Evolutionary conservation across 1,284 basidiomycete species (phyloP).

Genomic region (Pholiota adiposa): DNA sequence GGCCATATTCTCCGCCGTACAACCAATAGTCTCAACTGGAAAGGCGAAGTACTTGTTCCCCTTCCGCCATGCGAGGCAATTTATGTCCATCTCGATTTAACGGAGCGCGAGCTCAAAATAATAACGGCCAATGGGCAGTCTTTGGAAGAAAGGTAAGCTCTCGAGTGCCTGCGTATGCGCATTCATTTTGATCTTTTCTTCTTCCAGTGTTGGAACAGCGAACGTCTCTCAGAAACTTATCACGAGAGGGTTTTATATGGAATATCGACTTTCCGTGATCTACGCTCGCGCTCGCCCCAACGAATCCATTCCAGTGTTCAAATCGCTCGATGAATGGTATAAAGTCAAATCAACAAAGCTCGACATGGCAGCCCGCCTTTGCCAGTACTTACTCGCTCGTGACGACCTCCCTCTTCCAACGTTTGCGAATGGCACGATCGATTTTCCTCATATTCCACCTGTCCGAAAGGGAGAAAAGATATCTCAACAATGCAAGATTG

Average conservation of each 20-base stretch:
- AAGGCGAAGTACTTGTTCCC: conserved; percentile 20
- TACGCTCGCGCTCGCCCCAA: conserved; percentile 20
- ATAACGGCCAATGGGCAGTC: conserved; percentile 21
- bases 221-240: neutral
- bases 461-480: neutral
- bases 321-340: conserved; percentile 22
- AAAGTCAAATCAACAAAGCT: conserved; percentile 28
- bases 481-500: conserved; percentile 11
- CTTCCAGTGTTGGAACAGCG: neutral
- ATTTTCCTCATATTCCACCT: conserved; percentile 15
- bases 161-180: neutral
- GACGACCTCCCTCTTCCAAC: conserved; percentile 23
- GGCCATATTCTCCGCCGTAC: conserved; percentile 27
- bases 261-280: conserved; percentile 22
- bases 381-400: conserved; percentile 18
- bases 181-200: neutral
- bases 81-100: conserved; percentile 24
- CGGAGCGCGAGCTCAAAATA: conserved; percentile 25
- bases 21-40: conserved; percentile 21
- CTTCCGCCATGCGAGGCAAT: conserved; percentile 22
- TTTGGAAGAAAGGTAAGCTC: conserved; percentile 26
- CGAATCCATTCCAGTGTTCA: conserved; percentile 16
- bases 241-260: conserved; percentile 21
- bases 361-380: conserved; percentile 21
- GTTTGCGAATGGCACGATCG: conserved; percentile 21